Percentiles rank a stretch among this genome's conserved stretches.
phyloP scores from a whole-genome alignment of 257 asterid species.

The Salvia rosmarinus region DNA sequence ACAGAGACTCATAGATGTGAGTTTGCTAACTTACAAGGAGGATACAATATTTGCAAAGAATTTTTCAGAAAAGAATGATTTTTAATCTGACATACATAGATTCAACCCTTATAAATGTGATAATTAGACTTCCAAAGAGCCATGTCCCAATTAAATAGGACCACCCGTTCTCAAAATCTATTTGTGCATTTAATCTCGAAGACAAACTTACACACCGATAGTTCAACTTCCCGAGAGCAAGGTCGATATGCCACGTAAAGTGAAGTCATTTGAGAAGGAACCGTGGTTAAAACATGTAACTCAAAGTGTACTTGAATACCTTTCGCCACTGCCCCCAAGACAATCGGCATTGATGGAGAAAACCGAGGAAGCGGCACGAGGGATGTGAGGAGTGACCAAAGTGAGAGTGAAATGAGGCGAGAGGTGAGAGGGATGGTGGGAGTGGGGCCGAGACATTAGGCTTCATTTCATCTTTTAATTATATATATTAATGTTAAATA shows the following conservation, averaged over 20 bases:
- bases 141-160: no score
- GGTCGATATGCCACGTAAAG: constrained; percentile 85
- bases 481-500: no score
- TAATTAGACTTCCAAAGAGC: no score
- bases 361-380: no score
- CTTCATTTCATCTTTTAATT: no score
- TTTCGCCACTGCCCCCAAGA: constrained; percentile 89
- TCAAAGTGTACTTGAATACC: constrained; percentile 73
- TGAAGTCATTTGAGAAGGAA: constrained; percentile 81
- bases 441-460: no score
- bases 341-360: constrained; percentile 59
- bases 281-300: constrained; percentile 93
- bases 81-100: constrained; percentile 12
- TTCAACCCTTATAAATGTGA: constrained; percentile 26
- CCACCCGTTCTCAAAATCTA: constrained; percentile 13
- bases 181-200: constrained; percentile 20
- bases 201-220: constrained; percentile 61
- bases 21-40: no score
- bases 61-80: neutral
- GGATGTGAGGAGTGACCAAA: no score
- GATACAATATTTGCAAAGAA: no score
- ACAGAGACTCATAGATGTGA: no score
- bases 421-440: no score
- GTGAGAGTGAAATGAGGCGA: no score
- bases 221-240: constrained; percentile 80